Evolutionary conservation across 2,329 filamentous ascomycete genomes (phyloP), one percentile per base, ranked within the genome.

Genomic region (Monilinia fructicola): DNA sequence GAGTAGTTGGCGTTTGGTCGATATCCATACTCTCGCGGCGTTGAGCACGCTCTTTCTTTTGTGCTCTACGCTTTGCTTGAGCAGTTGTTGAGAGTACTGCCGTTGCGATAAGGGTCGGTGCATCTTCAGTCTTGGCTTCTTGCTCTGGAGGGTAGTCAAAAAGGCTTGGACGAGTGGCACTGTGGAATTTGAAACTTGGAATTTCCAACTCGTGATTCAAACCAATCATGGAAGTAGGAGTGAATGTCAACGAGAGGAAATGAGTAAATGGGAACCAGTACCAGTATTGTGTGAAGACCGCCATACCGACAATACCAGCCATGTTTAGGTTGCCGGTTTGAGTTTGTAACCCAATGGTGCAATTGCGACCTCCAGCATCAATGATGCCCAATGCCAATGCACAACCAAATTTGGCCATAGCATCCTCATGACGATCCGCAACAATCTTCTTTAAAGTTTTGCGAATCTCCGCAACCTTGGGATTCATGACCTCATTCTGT

Each of bases 191-290:
- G 86, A 97, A 93, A 76, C 89, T 89, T 26, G 96, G 93, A 65
- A 97, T 92, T 74, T 97, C 92, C 18, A 99, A 85, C 75, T 97
- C 92, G 75, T 96, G 90, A 76, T 99, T 93, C 35, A 99, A 87
- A 68, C 91, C 94, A 73, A 98, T 97, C 75, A 99, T 91, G 1
- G 95, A 91, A 1, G 96, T 99, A 1, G 95, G 95, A n/a, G 92
- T 93, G 80, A 99, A 98, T 75, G 92, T 93, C 69, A 99, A 84
- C 0, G 94, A 96, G 67, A 99, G 79, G 87, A 99, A 99, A 80
- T 99, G 95, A 40, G 95, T 96, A 74, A 98, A 90, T 68, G 95
- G 95, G 86, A 99, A 99, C 95, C 95, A 99, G 82, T 99, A 99
- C 95, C 95, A 99, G 82, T 99, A 99, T 78, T 99, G 95, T 11